These are phyloP conservation scores for Ogataea haglerorum DNA, from an alignment of 805 yeast species.

Conservation along the genomic window DNA sequence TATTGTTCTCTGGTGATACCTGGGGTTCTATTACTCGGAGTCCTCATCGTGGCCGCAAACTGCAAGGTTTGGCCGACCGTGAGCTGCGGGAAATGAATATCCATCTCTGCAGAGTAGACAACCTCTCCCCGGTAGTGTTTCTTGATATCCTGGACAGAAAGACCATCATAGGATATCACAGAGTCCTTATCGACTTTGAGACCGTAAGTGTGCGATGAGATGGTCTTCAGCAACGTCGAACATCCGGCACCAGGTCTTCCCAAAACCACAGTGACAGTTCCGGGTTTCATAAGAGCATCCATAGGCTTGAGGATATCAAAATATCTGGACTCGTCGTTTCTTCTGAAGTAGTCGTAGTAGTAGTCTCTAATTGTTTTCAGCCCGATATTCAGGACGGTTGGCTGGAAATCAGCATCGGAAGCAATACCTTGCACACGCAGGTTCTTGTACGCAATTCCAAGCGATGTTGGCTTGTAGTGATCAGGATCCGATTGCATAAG, in stretches of 20 bases:
- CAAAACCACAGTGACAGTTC: conserved; percentile 64
- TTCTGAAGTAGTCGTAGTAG: conserved; percentile 24
- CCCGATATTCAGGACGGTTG: conserved; percentile 48
- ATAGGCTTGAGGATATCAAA: conserved; percentile 60
- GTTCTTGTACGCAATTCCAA: conserved; percentile 58
- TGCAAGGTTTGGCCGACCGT: conserved; percentile 64
- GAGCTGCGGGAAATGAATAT: conserved; percentile 64
- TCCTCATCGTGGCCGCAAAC: conserved; percentile 58
- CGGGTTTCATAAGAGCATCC: conserved; percentile 62
- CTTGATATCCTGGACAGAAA: conserved; percentile 47
- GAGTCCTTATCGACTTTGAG: conserved; percentile 48
- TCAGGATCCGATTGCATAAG: conserved; percentile 53
- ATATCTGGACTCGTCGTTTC: conserved; percentile 31
- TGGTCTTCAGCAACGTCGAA: conserved; percentile 60
- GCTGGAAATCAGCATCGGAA: conserved; percentile 63
- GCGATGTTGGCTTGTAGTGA: conserved; percentile 55
- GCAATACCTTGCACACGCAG: conserved; percentile 64
- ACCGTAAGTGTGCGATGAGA: conserved; percentile 59
- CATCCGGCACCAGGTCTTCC: conserved; percentile 88
- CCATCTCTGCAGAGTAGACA: conserved; percentile 66
- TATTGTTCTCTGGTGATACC: conserved; percentile 56
- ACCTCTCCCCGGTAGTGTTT: conserved; percentile 64
- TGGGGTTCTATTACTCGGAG: conserved; percentile 59
- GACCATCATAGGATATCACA: conserved; percentile 49
- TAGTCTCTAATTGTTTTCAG: conserved; percentile 33